Conservation (phyloP, 2,329 filamentous ascomycete genomes). For the Xylariaceae sp. region DNA sequence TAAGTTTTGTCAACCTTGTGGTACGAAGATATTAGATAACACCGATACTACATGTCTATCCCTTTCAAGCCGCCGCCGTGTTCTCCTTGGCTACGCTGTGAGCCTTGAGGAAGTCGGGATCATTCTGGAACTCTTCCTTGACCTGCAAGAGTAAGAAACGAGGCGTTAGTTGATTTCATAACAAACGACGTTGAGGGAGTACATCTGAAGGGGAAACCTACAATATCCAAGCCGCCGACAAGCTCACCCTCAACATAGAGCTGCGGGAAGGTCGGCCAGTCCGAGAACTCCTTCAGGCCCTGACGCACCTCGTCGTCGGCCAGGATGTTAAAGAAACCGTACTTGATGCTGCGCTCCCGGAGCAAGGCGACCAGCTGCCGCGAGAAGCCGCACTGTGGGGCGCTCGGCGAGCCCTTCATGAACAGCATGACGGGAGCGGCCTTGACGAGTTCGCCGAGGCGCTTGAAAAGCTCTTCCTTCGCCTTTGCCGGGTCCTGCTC, state of each 20-base stretch:
- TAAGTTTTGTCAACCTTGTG: no score
- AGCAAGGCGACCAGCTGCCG: slow-evolving; percentile 81
- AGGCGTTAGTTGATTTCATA: no score
- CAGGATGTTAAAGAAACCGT: slow-evolving; percentile 98
- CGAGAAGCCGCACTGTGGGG: slow-evolving; percentile 88
- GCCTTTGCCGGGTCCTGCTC: slow-evolving; percentile 48
- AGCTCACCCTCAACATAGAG: slow-evolving; percentile 88
- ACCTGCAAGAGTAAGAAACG: slow-evolving; percentile 54
- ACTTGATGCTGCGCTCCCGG: slow-evolving; percentile 85
- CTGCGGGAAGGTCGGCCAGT: slow-evolving; percentile 97
- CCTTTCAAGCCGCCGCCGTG: slow-evolving; percentile 31
- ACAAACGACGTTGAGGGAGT: not conserved
- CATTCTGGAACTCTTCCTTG: slow-evolving; percentile 84
- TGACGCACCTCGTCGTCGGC: slow-evolving; percentile 96
- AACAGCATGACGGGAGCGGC: slow-evolving; percentile 98
- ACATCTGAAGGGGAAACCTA: slow-evolving; percentile 43
- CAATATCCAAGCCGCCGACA: slow-evolving; percentile 91
- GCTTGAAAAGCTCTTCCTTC: slow-evolving; percentile 80
- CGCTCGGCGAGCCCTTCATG: slow-evolving; percentile 91
- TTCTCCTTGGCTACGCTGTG: slow-evolving; percentile 52
- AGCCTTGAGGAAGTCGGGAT: slow-evolving; percentile 74
- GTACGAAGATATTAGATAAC: no score
- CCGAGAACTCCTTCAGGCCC: slow-evolving; percentile 93
- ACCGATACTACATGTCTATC: no score
- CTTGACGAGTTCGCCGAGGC: slow-evolving; percentile 80